These are phyloP conservation scores for Globisporangium radiosum DNA, from an alignment of 352 stramenopile species.

Conservation along the genomic window DNA sequence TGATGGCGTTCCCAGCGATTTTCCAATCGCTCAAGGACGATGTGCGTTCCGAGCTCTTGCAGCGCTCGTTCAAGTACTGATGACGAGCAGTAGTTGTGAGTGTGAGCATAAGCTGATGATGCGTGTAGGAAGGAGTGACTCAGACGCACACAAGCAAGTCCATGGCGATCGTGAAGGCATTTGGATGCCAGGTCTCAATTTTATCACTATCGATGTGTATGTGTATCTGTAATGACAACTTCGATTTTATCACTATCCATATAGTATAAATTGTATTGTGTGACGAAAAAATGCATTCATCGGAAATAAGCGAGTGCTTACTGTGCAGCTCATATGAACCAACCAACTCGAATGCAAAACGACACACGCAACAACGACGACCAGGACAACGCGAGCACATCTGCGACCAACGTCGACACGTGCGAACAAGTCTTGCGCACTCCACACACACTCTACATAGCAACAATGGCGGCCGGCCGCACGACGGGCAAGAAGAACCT, in stretches of 20 bases:
- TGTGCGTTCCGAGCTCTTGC: constrained; percentile 46
- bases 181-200: background rate
- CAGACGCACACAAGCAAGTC: background rate
- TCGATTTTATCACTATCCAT: no score
- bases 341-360: constrained; percentile 4
- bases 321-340: background rate
- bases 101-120: background rate
- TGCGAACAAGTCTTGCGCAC: background rate
- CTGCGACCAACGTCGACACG: background rate
- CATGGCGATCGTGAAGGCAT: background rate
- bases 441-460: constrained; percentile 16
- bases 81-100: background rate
- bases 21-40: constrained; percentile 77
- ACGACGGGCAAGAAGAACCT: constrained; percentile 55
- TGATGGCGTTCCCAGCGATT: constrained; percentile 82
- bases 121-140: no score
- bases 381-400: background rate
- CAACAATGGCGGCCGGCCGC: constrained; percentile 28
- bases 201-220: background rate
- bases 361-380: constrained; percentile 5
- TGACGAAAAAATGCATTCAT: background rate
- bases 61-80: constrained; percentile 66
- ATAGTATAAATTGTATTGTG: no score
- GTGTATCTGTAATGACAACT: no score
- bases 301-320: constrained; percentile 15